Conservation (phyloP, 257 asterid species). For the Solanum piurae region DNA sequence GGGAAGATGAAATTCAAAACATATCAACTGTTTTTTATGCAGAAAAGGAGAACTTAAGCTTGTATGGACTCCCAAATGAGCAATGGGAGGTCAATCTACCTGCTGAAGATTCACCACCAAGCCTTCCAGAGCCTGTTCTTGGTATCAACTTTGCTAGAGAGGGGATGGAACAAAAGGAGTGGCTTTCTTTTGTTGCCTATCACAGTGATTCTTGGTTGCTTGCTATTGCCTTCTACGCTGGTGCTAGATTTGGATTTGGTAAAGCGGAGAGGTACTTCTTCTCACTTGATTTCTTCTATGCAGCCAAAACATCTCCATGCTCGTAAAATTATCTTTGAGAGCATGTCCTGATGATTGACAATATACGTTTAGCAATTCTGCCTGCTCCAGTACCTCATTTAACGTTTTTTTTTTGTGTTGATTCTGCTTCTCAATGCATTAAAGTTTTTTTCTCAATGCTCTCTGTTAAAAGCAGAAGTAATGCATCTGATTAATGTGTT, state of each 20-base stretch:
- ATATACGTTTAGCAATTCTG: background rate
- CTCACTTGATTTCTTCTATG: background rate
- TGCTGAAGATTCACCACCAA: constrained; percentile 38
- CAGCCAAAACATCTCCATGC: background rate
- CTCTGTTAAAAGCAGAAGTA: background rate
- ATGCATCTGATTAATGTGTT: background rate
- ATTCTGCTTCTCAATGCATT: background rate
- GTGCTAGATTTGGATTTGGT: constrained; percentile 30
- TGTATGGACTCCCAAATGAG: constrained; percentile 33
- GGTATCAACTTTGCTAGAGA: constrained; percentile 42
- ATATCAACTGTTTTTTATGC: background rate
- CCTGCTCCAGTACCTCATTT: background rate
- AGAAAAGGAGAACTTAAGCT: constrained; percentile 38
- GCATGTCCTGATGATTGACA: background rate
- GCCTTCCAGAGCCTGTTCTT: constrained; percentile 41
- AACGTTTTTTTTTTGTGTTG: background rate
- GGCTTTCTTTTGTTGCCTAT: constrained; percentile 31
- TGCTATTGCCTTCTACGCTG: constrained; percentile 30
- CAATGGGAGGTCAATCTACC: constrained; percentile 37
- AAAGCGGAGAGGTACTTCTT: constrained; percentile 25
- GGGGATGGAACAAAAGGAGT: constrained; percentile 35
- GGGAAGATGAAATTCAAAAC: background rate
- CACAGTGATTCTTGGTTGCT: constrained; percentile 45
- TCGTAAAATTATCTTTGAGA: background rate
- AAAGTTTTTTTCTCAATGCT: background rate